Percentiles rank a stretch among this genome's conserved stretches.
Evolutionary conservation across 805 yeast species (phyloP).

Genomic region (Candida bentonensis): DNA sequence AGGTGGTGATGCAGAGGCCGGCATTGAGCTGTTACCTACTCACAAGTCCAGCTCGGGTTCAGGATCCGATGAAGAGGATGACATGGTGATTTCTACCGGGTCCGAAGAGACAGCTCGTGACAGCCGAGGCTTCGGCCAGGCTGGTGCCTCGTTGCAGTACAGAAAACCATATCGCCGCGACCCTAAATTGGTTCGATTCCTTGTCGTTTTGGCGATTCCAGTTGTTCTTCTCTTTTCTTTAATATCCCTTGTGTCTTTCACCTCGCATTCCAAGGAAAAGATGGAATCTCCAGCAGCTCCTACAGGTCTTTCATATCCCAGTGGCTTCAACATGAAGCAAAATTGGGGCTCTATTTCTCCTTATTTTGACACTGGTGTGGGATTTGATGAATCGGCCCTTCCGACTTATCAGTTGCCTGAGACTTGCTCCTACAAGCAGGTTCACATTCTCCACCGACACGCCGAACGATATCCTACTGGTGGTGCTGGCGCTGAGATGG

Average conservation of each 20-base stretch:
- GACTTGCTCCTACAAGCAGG: constrained; percentile 46
- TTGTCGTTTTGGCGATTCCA: constrained; percentile 12
- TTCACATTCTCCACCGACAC: constrained; percentile 59
- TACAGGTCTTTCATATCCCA: constrained; percentile 21
- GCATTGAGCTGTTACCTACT: neutral
- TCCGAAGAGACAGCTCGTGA: neutral
- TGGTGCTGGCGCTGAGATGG: constrained; percentile 27
- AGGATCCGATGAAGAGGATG: neutral
- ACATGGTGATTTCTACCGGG: neutral
- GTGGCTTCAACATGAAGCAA: constrained; percentile 25
- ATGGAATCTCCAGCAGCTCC: constrained; percentile 21
- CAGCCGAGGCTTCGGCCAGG: neutral
- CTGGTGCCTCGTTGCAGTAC: constrained; percentile 3
- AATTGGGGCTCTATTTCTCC: constrained; percentile 29
- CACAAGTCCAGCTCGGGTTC: neutral
- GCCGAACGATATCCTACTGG: constrained; percentile 63
- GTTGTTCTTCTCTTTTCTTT: constrained; percentile 12
- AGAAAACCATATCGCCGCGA: constrained; percentile 4
- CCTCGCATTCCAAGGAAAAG: constrained; percentile 9
- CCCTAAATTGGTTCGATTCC: constrained; percentile 3
- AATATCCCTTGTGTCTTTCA: constrained; percentile 10
- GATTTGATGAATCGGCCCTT: constrained; percentile 17
- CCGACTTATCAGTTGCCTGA: constrained; percentile 19
- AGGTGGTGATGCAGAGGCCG: neutral
- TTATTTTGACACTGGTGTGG: constrained; percentile 23